Evolutionary conservation across 495 filamentous ascomycete species (phyloP).

Genomic region (Amphirosellinia nigrospora): DNA sequence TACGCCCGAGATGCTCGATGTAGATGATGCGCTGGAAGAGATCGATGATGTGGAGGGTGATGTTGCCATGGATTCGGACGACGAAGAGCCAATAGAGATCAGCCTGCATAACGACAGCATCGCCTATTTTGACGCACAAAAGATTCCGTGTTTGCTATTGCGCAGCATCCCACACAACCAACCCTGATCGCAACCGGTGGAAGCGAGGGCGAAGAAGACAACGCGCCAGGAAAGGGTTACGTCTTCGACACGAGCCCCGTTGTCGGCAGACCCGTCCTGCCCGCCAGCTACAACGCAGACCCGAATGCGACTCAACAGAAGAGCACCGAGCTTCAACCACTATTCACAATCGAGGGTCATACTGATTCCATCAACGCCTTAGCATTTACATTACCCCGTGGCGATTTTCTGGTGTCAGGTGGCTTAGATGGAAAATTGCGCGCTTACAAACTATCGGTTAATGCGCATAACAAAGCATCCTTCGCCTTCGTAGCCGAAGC

Average conservation of each 20-base stretch:
- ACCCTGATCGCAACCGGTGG: constrained; percentile 86
- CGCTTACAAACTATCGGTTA: constrained; percentile 49
- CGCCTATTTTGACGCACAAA: constrained; percentile 89
- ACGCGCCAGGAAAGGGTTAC: constrained; percentile 68
- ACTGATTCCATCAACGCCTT: constrained; percentile 89
- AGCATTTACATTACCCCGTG: constrained; percentile 79
- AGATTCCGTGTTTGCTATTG: constrained; percentile 91
- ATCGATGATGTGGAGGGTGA: constrained; percentile 68
- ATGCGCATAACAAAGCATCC: constrained; percentile 38
- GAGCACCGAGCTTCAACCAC: constrained; percentile 60
- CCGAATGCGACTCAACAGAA: constrained; percentile 57
- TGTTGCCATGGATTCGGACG: constrained; percentile 72
- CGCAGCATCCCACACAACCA: constrained; percentile 82
- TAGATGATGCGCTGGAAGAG: constrained; percentile 75
- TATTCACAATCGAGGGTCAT: constrained; percentile 82
- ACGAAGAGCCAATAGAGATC: constrained; percentile 74
- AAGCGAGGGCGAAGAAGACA: constrained; percentile 76
- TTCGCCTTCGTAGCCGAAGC: constrained; percentile 72
- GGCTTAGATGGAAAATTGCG: constrained; percentile 82
- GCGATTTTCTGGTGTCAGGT: constrained; percentile 83
- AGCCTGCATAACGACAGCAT: constrained; percentile 85
- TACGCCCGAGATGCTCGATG: constrained; percentile 66
- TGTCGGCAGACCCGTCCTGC: constrained; percentile 67
- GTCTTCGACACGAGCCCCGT: constrained; percentile 75
- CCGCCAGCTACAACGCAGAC: constrained; percentile 73